A percentile compares a stretch with the other conserved stretches of the same genome.
Evolutionary conservation across 305 asterid genomes (phyloP).

Genomic region (Fraxinus velutina): DNA sequence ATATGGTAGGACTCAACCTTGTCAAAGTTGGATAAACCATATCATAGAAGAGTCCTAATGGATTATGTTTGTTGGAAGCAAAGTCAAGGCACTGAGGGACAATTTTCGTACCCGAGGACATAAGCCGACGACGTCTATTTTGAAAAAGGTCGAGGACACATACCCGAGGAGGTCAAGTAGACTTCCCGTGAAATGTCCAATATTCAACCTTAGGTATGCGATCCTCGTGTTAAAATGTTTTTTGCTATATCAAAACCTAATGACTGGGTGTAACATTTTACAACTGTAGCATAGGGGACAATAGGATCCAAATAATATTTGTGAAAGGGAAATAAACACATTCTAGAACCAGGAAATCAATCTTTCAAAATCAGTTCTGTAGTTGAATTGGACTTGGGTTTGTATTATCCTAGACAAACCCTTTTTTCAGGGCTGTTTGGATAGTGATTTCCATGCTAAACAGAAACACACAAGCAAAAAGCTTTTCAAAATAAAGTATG

Average conservation of each 20-base stretch:
- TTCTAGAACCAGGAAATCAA: neutral
- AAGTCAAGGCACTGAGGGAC: too few relatives aligned
- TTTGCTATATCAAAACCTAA: neutral
- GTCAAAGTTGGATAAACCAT: too few relatives aligned
- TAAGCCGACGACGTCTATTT: too few relatives aligned
- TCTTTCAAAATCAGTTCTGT: neutral
- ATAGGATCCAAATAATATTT: neutral
- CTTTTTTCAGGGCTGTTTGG: slow-evolving; percentile 21
- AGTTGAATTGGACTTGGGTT: neutral
- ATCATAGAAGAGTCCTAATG: too few relatives aligned
- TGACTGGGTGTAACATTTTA: neutral
- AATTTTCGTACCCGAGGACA: too few relatives aligned
- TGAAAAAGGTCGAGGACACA: too few relatives aligned
- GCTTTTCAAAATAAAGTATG: slow-evolving; percentile 14
- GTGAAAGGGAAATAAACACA: neutral
- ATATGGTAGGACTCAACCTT: too few relatives aligned
- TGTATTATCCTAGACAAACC: slow-evolving; percentile 27
- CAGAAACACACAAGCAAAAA: slow-evolving; percentile 19
- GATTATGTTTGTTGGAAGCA: too few relatives aligned
- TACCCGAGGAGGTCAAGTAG: too few relatives aligned
- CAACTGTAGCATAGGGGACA: neutral
- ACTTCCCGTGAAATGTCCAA: too few relatives aligned
- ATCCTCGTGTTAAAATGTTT: too few relatives aligned
- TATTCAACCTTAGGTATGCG: too few relatives aligned
- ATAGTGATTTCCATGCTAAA: slow-evolving; percentile 32